Evolutionary conservation across 2,329 filamentous ascomycete species (phyloP).

Genomic region (Ophiostoma triangulosporum): DNA sequence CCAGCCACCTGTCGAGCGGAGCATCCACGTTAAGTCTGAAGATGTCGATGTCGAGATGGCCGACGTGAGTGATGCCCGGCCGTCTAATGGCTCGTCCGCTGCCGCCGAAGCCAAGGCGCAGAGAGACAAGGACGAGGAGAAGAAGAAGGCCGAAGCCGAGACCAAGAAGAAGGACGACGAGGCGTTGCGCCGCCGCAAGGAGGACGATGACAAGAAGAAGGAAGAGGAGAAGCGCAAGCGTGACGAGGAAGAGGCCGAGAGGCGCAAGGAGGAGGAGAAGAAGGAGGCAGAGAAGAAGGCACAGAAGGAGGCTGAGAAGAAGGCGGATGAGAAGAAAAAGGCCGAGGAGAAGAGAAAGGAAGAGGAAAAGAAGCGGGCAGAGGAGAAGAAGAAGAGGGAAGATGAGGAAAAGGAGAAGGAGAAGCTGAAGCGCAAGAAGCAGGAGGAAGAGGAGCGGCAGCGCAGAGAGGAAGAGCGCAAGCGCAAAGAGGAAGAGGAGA

Average conservation of each 20-base stretch:
- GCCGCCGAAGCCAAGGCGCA: constrained; percentile 20
- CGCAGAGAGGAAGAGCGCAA: constrained; percentile 17
- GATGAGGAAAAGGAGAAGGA: constrained; percentile 17
- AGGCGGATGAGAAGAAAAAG: constrained; percentile 22
- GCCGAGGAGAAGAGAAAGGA: constrained; percentile 18
- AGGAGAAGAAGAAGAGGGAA: constrained; percentile 18
- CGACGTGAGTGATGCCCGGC: constrained; percentile 25
- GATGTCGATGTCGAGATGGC: constrained; percentile 43
- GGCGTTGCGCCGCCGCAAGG: constrained; percentile 11
- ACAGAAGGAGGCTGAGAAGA: constrained; percentile 20
- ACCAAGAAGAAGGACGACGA: constrained; percentile 20
- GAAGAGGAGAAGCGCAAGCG: constrained; percentile 20
- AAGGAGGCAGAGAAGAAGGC: constrained; percentile 14
- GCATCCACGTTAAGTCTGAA: constrained; percentile 44
- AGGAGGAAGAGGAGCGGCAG: constrained; percentile 19
- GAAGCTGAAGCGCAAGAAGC: constrained; percentile 22
- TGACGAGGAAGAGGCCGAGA: constrained; percentile 19
- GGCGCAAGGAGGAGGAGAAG: constrained; percentile 20
- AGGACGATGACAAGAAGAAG: constrained; percentile 16
- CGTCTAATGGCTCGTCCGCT: constrained; percentile 11
- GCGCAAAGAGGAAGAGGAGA: constrained; percentile 17
- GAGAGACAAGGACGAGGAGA: constrained; percentile 19
- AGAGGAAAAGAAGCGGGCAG: constrained; percentile 18
- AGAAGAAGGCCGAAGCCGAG: constrained; percentile 16
- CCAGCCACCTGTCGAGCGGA: constrained; percentile 29